These are phyloP conservation scores for Golubevia sp. DNA, from an alignment of 1,284 basidiomycete species.

Conservation along the genomic window DNA sequence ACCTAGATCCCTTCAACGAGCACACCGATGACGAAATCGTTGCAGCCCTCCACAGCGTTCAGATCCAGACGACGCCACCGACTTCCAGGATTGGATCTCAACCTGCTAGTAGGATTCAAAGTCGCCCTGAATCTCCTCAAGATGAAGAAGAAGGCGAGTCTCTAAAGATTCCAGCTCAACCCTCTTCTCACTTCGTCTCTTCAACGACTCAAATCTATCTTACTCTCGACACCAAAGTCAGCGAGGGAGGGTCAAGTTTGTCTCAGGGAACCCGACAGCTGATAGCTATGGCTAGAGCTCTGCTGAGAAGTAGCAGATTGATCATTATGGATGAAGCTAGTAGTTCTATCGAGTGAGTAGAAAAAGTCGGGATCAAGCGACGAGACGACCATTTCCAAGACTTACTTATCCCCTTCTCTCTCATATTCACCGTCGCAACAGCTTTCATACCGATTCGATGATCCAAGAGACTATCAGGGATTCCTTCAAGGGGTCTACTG, in stretches of 20 bases:
- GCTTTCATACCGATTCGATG: conserved; percentile 28
- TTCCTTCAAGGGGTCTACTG: conserved; percentile 24
- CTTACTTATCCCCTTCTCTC: background rate
- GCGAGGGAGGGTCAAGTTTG: conserved; percentile 45
- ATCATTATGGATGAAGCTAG: conserved; percentile 54
- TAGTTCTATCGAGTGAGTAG: conserved; percentile 29
- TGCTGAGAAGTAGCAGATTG: conserved; percentile 33
- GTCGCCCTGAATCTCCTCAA: conserved; percentile 1
- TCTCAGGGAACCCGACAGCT: conserved; percentile 49
- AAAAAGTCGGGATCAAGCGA: background rate
- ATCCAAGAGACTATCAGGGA: conserved; percentile 33
- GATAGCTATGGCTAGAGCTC: conserved; percentile 46
- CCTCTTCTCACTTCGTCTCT: background rate
- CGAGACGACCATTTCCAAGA: too few species aligned
- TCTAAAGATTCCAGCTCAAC: background rate
- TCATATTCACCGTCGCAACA: background rate
- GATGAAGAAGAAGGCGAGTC: background rate
- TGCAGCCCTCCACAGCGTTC: conserved; percentile 23
- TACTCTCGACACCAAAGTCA: conserved; percentile 29
- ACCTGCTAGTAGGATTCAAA: background rate
- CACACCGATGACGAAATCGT: conserved; percentile 32
- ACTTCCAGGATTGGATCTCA: background rate
- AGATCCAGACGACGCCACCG: conserved; percentile 16
- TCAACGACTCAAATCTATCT: conserved; percentile 2
- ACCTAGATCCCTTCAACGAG: conserved; percentile 39